These are phyloP conservation scores for Myriosclerotinia duriaeana DNA, from an alignment of 2,329 filamentous ascomycete species.

Conservation along the genomic window DNA sequence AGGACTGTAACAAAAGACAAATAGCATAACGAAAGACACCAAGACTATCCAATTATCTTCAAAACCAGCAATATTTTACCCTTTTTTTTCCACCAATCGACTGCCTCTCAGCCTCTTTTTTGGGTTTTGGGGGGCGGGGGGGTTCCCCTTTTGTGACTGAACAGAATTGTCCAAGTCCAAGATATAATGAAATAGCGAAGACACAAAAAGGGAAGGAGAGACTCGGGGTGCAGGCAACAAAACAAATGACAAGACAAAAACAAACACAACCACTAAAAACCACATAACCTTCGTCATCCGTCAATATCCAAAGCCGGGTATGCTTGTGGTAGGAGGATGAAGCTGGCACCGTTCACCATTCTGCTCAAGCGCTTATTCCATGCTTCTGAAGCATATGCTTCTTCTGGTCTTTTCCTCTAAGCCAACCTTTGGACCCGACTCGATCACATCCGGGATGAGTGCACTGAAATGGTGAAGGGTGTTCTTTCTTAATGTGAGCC, in stretches of 20 bases:
- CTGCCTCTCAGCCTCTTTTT: neutral
- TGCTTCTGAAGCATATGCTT: conserved; percentile 27
- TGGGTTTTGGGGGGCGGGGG: no score
- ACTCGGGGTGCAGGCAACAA: neutral
- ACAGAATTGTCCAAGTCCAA: neutral
- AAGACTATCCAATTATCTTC: neutral
- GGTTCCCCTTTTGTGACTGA: neutral
- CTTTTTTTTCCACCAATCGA: neutral
- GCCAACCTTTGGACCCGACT: conserved; percentile 29
- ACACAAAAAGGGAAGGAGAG: neutral
- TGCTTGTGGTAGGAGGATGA: no score
- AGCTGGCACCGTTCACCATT: no score
- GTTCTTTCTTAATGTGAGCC: conserved; percentile 29
- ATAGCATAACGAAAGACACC: neutral
- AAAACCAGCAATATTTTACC: neutral
- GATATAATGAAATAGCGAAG: neutral
- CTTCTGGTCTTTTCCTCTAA: conserved; percentile 26
- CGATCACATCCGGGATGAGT: conserved; percentile 28
- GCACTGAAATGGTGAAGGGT: conserved; percentile 29
- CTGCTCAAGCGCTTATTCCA: neutral
- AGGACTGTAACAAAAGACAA: neutral
- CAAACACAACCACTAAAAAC: neutral
- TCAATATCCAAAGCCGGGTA: neutral
- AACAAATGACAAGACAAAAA: no score
- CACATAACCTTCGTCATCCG: neutral